These are phyloP conservation scores for Hyaloscypha finlandica DNA, from an alignment of 495 filamentous ascomycete genomes.

Conservation along the genomic window DNA sequence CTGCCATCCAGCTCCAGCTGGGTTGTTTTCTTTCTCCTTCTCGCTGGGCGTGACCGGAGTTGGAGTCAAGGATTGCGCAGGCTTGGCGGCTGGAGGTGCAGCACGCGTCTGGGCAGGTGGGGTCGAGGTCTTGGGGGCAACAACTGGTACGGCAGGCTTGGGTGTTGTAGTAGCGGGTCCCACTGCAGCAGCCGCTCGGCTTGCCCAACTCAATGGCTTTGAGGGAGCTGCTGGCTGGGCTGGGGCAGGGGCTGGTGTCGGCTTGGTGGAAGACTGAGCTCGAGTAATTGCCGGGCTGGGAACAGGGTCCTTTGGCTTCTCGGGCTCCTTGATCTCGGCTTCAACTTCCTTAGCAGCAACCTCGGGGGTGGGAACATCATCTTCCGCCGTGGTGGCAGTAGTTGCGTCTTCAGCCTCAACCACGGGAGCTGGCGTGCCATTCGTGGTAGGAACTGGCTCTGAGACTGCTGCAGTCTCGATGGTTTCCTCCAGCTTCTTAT, in stretches of 20 bases:
- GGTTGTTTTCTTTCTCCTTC: constrained; percentile 31
- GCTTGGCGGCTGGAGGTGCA: constrained; percentile 31
- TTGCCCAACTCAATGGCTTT: constrained; percentile 89
- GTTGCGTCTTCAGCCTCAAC: constrained; percentile 32
- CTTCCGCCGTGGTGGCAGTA: constrained; percentile 33
- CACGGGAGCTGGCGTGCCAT: constrained; percentile 35
- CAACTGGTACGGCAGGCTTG: constrained; percentile 46
- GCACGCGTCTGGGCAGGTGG: constrained; percentile 33
- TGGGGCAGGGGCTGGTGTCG: constrained; percentile 35
- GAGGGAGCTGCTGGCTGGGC: constrained; percentile 40
- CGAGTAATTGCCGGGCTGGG: constrained; percentile 46
- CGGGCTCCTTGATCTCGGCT: constrained; percentile 38
- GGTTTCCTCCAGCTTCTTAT: constrained; percentile 53
- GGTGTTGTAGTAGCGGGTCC: constrained; percentile 42
- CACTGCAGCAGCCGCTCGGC: constrained; percentile 57
- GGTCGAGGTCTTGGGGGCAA: constrained; percentile 33
- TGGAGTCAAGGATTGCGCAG: constrained; percentile 22
- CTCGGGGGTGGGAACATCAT: constrained; percentile 26
- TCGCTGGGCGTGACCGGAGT: constrained; percentile 40
- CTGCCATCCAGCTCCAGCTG: constrained; percentile 64
- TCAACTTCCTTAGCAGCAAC: constrained; percentile 38
- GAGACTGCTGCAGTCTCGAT: constrained; percentile 31
- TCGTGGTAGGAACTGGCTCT: constrained; percentile 33
- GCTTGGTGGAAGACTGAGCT: constrained; percentile 44
- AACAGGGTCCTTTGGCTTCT: constrained; percentile 53